Conservation (phyloP, 208 protist species). For the Spongospora subterranea region DNA sequence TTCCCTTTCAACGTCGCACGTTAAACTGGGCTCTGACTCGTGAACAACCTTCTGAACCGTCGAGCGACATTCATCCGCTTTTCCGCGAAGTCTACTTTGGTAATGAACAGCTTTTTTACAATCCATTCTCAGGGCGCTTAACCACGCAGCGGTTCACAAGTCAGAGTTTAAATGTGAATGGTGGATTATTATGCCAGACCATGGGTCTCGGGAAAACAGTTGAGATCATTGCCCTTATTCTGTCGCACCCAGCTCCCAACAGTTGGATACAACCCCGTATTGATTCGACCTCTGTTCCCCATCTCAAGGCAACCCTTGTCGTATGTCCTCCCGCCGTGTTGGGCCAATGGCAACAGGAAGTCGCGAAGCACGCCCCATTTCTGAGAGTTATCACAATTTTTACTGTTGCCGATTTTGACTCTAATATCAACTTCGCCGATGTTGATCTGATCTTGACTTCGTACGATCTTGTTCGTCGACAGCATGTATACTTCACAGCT, state of each 20-base stretch:
- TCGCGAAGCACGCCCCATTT: neutral
- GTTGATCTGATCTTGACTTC: neutral
- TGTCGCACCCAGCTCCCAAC: neutral
- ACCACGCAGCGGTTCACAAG: neutral
- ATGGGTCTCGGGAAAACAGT: conserved; percentile 49
- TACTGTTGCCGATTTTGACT: neutral
- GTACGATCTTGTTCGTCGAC: conserved; percentile 22
- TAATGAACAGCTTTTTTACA: neutral
- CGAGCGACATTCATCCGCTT: neutral
- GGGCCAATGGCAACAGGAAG: conserved; percentile 26
- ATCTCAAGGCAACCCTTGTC: neutral
- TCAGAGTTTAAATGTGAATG: neutral
- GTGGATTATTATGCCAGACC: conserved; percentile 31
- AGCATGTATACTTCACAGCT: neutral
- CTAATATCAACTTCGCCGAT: neutral
- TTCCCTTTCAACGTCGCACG: conserved; percentile 2
- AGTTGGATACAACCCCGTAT: neutral
- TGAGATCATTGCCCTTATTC: conserved; percentile 11
- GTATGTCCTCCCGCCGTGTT: neutral
- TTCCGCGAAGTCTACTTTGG: neutral
- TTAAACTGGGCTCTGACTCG: neutral
- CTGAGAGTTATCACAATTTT: neutral
- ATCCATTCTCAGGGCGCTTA: neutral
- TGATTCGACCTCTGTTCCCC: neutral
- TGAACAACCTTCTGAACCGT: neutral